A percentile compares a stretch with the other conserved stretches of the same genome.
These are phyloP conservation scores for Botrytis deweyae DNA, from an alignment of 2,329 filamentous ascomycete species.

Conservation along the genomic window DNA sequence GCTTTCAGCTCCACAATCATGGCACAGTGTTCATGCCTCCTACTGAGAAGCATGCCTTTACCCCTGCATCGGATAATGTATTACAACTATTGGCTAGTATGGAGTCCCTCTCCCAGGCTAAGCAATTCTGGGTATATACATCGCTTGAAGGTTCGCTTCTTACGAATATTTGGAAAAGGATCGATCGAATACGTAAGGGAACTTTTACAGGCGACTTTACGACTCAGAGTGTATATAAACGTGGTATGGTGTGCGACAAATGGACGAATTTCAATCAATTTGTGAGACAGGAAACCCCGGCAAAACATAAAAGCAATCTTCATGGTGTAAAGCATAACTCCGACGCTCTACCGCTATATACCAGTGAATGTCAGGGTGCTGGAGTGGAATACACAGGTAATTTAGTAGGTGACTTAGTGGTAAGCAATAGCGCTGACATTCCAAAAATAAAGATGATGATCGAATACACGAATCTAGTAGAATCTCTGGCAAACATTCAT, in stretches of 20 bases:
- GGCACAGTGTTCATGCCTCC: not conserved
- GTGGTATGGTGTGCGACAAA: not conserved
- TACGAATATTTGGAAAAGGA: not conserved
- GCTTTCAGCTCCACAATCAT: not conserved
- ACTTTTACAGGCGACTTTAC: conserved; percentile 10
- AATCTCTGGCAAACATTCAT: not conserved
- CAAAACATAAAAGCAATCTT: not conserved
- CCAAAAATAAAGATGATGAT: too few species aligned
- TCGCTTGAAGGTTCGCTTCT: not conserved
- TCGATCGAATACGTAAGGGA: not conserved
- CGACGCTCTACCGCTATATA: not conserved
- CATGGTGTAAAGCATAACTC: not conserved
- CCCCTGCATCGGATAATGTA: not conserved
- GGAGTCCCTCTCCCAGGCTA: not conserved
- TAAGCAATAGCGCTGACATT: too few species aligned
- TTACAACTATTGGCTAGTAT: not conserved
- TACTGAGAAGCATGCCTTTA: not conserved
- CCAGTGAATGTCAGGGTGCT: not conserved
- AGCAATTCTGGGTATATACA: not conserved
- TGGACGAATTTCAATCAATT: conserved; percentile 7
- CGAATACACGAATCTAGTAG: too few species aligned
- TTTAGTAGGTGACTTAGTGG: too few species aligned
- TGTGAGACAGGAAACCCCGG: not conserved
- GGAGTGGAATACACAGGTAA: too few species aligned
- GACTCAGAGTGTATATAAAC: conserved; percentile 1